Conservation (phyloP, 306 rosid species). For the Vicia villosa region DNA sequence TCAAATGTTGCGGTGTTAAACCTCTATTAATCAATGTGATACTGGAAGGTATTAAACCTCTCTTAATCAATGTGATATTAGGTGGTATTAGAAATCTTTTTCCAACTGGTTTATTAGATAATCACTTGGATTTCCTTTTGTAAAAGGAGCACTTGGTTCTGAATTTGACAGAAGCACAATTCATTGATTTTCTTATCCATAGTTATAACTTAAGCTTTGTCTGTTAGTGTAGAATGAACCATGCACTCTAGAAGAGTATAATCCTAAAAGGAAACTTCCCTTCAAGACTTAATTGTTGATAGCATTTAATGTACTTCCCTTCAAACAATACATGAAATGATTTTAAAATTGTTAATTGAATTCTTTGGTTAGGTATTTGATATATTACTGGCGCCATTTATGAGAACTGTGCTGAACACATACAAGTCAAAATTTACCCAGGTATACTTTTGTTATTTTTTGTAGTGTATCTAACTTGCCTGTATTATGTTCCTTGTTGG, state of each 20-base stretch:
- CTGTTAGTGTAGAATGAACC: background rate
- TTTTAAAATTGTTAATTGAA: slow-evolving; percentile 2
- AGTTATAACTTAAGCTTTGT: background rate
- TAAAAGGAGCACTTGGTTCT: background rate
- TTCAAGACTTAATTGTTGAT: background rate
- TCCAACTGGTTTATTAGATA: background rate
- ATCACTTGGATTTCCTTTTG: background rate
- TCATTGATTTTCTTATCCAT: background rate
- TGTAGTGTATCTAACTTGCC: slow-evolving; percentile 1
- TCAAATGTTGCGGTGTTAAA: background rate
- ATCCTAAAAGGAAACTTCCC: slow-evolving; percentile 5
- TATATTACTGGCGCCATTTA: slow-evolving; percentile 63
- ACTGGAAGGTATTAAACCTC: background rate
- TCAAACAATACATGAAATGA: background rate
- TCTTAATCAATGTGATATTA: background rate
- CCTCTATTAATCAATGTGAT: background rate
- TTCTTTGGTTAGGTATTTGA: slow-evolving; percentile 64
- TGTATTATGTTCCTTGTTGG: background rate
- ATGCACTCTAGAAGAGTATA: background rate
- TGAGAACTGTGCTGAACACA: slow-evolving; percentile 68
- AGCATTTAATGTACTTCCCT: background rate
- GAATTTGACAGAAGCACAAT: background rate
- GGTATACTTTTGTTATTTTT: slow-evolving; percentile 45
- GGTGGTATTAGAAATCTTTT: background rate
- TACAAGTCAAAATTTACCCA: slow-evolving; percentile 92